Evolutionary conservation across 495 filamentous ascomycete species (phyloP), one percentile per base, ranked within the genome.

Genomic region (Thozetella sp.): DNA sequence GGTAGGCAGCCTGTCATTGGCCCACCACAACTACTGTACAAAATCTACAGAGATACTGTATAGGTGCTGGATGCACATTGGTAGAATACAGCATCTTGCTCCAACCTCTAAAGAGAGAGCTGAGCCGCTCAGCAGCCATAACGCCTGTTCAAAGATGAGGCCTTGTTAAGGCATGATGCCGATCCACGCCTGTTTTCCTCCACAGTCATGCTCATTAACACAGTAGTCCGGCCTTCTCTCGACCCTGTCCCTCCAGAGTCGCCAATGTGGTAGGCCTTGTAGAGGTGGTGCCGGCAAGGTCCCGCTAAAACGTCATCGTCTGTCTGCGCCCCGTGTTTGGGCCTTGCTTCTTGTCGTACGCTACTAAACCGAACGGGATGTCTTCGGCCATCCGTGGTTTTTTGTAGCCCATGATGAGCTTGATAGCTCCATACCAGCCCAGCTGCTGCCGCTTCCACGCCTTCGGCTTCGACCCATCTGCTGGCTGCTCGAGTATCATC

Each of bases 361-460:
- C 62, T 3, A 57, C 57, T 17, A 66, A 57, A 2, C 61, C 67
- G 10, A 60, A 48, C 0, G 61, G 59, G 2, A 66, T 30, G n/a
- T 72, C 65, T 12, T 61, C 51, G 15, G 55, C 54, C 20, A 40
- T 51, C 45, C 65, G 59, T 25, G 61, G 67, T 56, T 50, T 54
- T 50, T 30, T 58, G 37, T 52, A 57, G 54, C 53, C 61, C 4
- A 65, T 25, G 4, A 70, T 61, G 15, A 61, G 17, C 61, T 51
- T 62, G 2, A 62, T 52, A 1, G 73, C 76, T 12, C 76, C 74
- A n/a, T 43, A 22, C 76, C 76, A 78, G 3, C 76, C 76, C 22
- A 78, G 61, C 66, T 71, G 67, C 55, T 75, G 64, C 50, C 69
- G 67, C 53, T 61, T 62, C 76, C 76, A 79, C 27, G 68, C 75